A percentile compares a stretch with the other conserved stretches of the same genome.
phyloP scores from a whole-genome alignment of 2,329 filamentous ascomycete species.

The Apiospora pterosperma region DNA sequence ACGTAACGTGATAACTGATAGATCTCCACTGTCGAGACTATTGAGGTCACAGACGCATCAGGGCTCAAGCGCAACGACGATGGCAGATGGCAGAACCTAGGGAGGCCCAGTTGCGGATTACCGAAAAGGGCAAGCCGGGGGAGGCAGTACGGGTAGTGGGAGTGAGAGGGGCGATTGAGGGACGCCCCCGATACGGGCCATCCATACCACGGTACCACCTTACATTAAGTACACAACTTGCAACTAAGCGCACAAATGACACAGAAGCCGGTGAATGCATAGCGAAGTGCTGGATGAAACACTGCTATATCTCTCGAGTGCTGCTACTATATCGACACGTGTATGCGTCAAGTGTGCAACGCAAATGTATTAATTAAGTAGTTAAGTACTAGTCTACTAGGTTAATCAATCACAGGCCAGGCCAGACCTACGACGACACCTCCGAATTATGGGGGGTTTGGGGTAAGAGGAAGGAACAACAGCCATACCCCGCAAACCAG shows the following conservation, averaged over 20 bases:
- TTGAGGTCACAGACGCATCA: constrained; percentile 3
- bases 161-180: too few relatives aligned
- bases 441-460: background rate
- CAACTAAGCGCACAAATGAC: background rate
- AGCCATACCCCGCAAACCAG: background rate
- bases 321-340: background rate
- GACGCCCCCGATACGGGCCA: too few relatives aligned
- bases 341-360: too few relatives aligned
- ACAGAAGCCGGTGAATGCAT: background rate
- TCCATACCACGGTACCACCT: too few relatives aligned
- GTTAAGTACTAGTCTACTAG: too few relatives aligned
- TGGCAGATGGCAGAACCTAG: background rate
- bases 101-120: background rate
- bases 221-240: too few relatives aligned
- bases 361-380: too few relatives aligned
- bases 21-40: background rate
- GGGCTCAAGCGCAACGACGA: too few relatives aligned
- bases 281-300: background rate
- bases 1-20: background rate
- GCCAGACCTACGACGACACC: background rate
- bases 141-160: too few relatives aligned
- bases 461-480: background rate
- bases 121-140: background rate
- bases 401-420: too few relatives aligned
- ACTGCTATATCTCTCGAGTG: background rate